phyloP scores from a whole-genome alignment of 768 basidiomycete genomes.

The Boletus barrowsii region DNA sequence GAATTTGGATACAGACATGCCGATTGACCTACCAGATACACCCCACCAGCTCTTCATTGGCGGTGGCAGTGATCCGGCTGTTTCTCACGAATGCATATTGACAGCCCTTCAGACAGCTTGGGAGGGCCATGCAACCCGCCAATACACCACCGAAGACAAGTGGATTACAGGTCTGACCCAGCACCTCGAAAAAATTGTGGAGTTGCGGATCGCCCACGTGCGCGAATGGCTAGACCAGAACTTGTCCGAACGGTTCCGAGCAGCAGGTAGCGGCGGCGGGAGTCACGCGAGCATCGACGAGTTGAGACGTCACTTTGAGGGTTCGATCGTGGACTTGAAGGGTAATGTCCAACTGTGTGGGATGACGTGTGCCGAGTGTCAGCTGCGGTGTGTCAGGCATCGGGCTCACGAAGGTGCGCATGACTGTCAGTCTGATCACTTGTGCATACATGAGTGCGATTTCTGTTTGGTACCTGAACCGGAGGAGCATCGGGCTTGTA shows the following conservation, averaged over 20 bases:
- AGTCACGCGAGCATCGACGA: conserved; percentile 43
- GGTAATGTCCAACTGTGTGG: conserved; percentile 48
- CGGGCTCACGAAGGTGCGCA: conserved; percentile 46
- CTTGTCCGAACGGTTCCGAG: conserved; percentile 44
- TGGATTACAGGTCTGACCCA: conserved; percentile 40
- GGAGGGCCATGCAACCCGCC: conserved; percentile 17
- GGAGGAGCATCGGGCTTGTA: conserved; percentile 36
- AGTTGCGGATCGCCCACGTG: conserved; percentile 48
- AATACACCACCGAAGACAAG: conserved; percentile 20
- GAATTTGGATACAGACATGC: conserved; percentile 52
- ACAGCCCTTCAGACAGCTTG: conserved; percentile 16
- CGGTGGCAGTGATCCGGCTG: conserved; percentile 12
- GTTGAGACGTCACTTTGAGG: conserved; percentile 43
- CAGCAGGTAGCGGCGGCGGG: neutral
- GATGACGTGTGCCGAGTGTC: conserved; percentile 45
- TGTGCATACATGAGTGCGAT: conserved; percentile 43
- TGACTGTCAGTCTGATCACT: conserved; percentile 49
- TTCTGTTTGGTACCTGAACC: conserved; percentile 35
- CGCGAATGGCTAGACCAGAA: conserved; percentile 51
- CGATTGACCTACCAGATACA: conserved; percentile 39
- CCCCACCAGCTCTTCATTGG: conserved; percentile 34
- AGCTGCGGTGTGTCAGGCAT: conserved; percentile 45
- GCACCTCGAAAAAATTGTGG: conserved; percentile 39
- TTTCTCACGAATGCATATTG: conserved; percentile 11
- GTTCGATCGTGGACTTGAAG: conserved; percentile 42